Conservation (phyloP, 2,329 filamentous ascomycete species). For the Stachybotrys chlorohalonatus region DNA sequence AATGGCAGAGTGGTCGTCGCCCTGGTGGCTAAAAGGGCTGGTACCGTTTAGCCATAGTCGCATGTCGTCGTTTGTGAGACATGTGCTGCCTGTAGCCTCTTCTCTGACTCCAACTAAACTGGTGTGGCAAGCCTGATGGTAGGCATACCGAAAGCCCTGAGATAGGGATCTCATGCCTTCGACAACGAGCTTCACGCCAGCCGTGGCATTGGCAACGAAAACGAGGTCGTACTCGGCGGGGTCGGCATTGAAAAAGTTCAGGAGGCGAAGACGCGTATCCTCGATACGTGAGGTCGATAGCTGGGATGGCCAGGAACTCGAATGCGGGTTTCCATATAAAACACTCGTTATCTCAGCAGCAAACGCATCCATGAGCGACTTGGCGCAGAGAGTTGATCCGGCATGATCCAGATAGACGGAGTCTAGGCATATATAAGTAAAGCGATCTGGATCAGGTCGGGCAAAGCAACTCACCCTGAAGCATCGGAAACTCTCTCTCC, state of each 20-base stretch:
- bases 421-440: slow-evolving; percentile 32
- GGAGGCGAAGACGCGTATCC: slow-evolving; percentile 58
- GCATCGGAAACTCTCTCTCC: slow-evolving; percentile 57
- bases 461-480: slow-evolving; percentile 42
- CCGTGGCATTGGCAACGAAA: slow-evolving; percentile 88
- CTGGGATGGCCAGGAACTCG: slow-evolving; percentile 73
- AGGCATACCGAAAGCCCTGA: slow-evolving; percentile 70
- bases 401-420: slow-evolving; percentile 87
- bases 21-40: slow-evolving; percentile 15
- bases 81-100: slow-evolving; percentile 54
- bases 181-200: slow-evolving; percentile 76
- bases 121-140: slow-evolving; percentile 79
- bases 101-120: slow-evolving; percentile 77
- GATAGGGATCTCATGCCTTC: slow-evolving; percentile 64
- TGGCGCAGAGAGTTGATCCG: slow-evolving; percentile 77
- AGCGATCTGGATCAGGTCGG: not conserved
- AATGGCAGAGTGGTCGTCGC: slow-evolving; percentile 12
- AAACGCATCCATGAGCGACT: slow-evolving; percentile 72
- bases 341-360: slow-evolving; percentile 68
- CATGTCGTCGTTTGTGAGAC: slow-evolving; percentile 58
- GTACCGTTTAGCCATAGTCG: slow-evolving; percentile 50
- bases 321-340: slow-evolving; percentile 88
- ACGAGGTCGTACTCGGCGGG: slow-evolving; percentile 77
- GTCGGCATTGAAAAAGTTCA: slow-evolving; percentile 74
- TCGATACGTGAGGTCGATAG: slow-evolving; percentile 67